Evolutionary conservation across 306 rosid species (phyloP), one percentile per base, ranked within the genome.

Genomic region (Quercus glauca): DNA sequence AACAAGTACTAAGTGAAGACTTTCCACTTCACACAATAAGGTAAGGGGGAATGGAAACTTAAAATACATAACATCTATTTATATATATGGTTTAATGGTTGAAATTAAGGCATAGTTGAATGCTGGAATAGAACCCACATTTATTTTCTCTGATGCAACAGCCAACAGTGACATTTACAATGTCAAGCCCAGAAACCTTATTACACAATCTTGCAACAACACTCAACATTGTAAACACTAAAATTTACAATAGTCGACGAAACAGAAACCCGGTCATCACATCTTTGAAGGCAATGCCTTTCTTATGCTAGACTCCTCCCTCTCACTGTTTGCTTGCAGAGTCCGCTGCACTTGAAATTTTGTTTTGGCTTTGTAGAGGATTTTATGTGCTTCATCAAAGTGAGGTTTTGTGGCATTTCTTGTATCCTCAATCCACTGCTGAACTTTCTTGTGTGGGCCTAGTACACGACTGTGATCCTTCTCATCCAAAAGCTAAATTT

Each of bases 381-480:
- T 13, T 18, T 79, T 79, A 76, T 92, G 97, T 71, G 90, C 91
- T 80, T 91, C 96, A 31, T 95, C 89, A 84, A 92, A 95, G 80
- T 91, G 93, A 69, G 98, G 99, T 67, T 72, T 90, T 0, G 92
- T 93, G 56, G 97, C 97, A 79, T 59, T 83, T 87, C 70, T 92
- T 29, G 91, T 91, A 85, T 86, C 85, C 87, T 90, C 96, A 51
- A 93, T 84, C 98, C 98, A 95, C 83, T 79, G 86, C 84, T 84
- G 87, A 81, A 95, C 94, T 87, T 89, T 90, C 89, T 82, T 86
- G 89, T 91, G 89, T 0, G 97, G 99, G 21, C 91, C 93, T 49
- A 95, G 91, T 55, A 94, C 81, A 52, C 92, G 89, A 76, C 53
- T 83, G 2, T 79, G 84, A 73, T 86, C 94, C 78, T 89, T 79